Evolutionary conservation across 2,329 filamentous ascomycete species (phyloP), one percentile per base, ranked within the genome.

Genomic region (Ophioceras dolichostomum): DNA sequence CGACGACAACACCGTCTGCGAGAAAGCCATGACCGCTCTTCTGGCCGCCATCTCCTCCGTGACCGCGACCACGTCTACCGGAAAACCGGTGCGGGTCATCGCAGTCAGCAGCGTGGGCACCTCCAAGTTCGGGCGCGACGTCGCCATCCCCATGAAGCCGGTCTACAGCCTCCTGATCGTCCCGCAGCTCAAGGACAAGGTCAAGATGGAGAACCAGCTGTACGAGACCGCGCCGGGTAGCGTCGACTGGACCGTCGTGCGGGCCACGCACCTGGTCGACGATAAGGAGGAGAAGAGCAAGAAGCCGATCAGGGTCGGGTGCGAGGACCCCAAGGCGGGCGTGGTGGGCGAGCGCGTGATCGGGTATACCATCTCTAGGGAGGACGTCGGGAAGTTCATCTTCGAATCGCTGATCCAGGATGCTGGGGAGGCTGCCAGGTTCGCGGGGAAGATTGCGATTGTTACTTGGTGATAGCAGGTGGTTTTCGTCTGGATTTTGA

Each of bases 1-100:
- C 19, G 59, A 64, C 39, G 64, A 73, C 43, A 60, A 64, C 1
- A 45, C 57, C 8, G 59, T 74, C 18, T 75, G 70, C 50, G 50
- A 61, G 27, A 53, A 54, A 17, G 64, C 61, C 38, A 65, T 64
- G 43, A 38, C 37, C 3, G 49, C 56, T 2, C 56, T 75, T 1
- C 44, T 73, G 1, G 43, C 50, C 0, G 60, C 63, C 19, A 29
- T 37, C 17, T 37, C 49, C 4, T 43, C 57, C 6, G 32, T 21
- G 32, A 20, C 18, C 12, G 7, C 41, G 4, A 19, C 40, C 9
- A n/a, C n/a, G n/a, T n/a, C n/a, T n/a, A n/a, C n/a, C n/a, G n/a
- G n/a, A n/a, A 51, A 55, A 12, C 36, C 44, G 7, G 64, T 64
- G 2, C 45, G 53, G 14, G 45, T 68, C 19, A 44, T 61, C 2